A percentile compares a stretch with the other conserved stretches of the same genome.
Conservation (phyloP, 495 filamentous ascomycete species). For the Penicillium subrubescens region DNA sequence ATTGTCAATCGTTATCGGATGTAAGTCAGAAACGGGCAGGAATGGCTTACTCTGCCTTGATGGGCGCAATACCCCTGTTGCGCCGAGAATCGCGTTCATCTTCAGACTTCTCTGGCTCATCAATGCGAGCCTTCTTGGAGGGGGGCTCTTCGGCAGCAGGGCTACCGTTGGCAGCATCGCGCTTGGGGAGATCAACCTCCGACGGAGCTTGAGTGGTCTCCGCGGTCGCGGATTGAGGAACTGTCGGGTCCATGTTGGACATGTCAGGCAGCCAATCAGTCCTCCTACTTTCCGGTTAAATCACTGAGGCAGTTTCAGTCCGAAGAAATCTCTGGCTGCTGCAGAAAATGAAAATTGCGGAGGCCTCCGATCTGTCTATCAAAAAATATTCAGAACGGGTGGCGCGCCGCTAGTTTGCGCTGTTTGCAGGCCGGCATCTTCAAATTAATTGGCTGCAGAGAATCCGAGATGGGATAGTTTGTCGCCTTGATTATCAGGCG, state of each 20-base stretch:
- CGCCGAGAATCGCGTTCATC: slow-evolving; percentile 42
- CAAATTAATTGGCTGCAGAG: slow-evolving; percentile 4
- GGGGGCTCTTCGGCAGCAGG: slow-evolving; percentile 47
- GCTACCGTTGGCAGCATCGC: slow-evolving; percentile 16
- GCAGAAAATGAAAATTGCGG: not conserved
- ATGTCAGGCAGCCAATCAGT: not conserved
- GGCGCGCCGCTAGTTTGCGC: slow-evolving; percentile 4
- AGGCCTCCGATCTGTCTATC: slow-evolving; percentile 3
- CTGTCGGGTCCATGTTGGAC: slow-evolving; percentile 18
- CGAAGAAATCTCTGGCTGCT: not conserved
- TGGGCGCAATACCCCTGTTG: slow-evolving; percentile 70
- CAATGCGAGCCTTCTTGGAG: slow-evolving; percentile 61
- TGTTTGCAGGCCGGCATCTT: not conserved
- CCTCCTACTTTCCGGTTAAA: not conserved
- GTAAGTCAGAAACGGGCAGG: not conserved
- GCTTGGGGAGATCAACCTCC: slow-evolving; percentile 16
- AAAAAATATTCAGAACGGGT: slow-evolving; percentile 1
- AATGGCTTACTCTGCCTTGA: slow-evolving; percentile 77
- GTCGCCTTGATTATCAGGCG: not conserved
- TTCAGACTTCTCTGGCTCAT: slow-evolving; percentile 33
- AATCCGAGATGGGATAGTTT: not conserved
- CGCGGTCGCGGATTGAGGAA: slow-evolving; percentile 10
- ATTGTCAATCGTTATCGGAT: slow-evolving; percentile 6
- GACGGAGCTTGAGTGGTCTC: slow-evolving; percentile 10
- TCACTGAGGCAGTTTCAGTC: not conserved